Base-by-base conservation (phyloP, 2,329 filamentous ascomycete species). In the Teratosphaeria nubilosa region DNA sequence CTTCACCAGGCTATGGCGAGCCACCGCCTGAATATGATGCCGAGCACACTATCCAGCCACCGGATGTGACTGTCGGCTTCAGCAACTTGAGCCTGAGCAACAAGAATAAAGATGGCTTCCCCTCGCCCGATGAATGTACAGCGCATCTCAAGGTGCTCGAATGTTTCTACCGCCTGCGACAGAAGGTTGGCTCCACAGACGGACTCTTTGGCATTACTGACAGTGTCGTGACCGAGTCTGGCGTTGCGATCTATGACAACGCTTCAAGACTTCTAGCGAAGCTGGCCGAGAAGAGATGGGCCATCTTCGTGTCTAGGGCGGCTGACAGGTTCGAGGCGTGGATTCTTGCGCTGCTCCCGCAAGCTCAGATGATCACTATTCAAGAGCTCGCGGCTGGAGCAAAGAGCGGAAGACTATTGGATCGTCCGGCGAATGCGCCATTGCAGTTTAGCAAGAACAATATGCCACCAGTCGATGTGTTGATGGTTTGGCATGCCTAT, bases 401-500 rank as follows among this genome's bases (percentile, higher is more conserved):
- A 30, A 34, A 30, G 31, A 53, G 22, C 31, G 51, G 24, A 31
- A 20, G 57, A 7, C 37, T 41, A 37, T 51, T 65, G 24, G 59
- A 61, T 24, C 34, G 10, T 6, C 32, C 57, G n/a, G 65, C 58
- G 16, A 48, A 63, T 16, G 56, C 59, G 11, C 20, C 52, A 20
- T 37, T 51, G 34, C 56, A 56, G 13, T 50, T 65, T 20, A 41
- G 59, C 16, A 57, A 62, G 5, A 59, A 60, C 11, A 63, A 60
- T 30, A 54, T 66, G 56, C 65, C 64, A 41, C 70, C 74, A 16
- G 22, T 70, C 78, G 88, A 91, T 72, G 82, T 91, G 0, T 72
- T 91, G 22, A 88, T 91, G 86, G 84, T 91, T 0, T 88, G 86
- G 85, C 88, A 92, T 70, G 76, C 86, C 0, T 88, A 89, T 66